phyloP scores from a whole-genome alignment of 2,329 filamentous ascomycete species.

The Diplodia sapinea region DNA sequence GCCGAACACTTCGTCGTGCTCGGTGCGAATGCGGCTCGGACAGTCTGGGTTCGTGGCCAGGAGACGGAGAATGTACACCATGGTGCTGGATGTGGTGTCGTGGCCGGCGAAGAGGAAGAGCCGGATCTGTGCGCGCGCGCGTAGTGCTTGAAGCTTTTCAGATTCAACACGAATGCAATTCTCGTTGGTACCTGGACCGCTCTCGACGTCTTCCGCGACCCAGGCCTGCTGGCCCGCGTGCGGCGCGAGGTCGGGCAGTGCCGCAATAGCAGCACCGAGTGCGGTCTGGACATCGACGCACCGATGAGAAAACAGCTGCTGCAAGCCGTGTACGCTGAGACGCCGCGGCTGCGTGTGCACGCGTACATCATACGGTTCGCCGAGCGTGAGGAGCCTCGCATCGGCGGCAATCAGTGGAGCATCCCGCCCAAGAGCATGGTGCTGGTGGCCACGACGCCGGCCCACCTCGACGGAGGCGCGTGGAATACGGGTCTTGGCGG shows the following conservation, averaged over 20 bases:
- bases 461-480: neutral
- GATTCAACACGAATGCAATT: neutral
- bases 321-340: neutral
- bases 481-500: neutral
- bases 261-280: neutral
- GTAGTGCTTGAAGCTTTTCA: slow-evolving; percentile 32
- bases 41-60: slow-evolving; percentile 23
- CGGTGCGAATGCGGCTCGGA: slow-evolving; percentile 45
- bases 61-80: slow-evolving; percentile 31
- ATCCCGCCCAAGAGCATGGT: neutral
- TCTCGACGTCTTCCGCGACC: neutral
- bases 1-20: slow-evolving; percentile 61
- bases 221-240: neutral
- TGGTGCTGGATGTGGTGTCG: slow-evolving; percentile 46
- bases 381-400: neutral
- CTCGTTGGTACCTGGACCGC: neutral
- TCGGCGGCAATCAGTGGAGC: neutral
- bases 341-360: neutral
- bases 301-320: neutral
- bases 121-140: slow-evolving; percentile 39
- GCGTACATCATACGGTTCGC: neutral
- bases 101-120: slow-evolving; percentile 53
- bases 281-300: neutral
- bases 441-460: neutral
- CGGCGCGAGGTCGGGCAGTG: neutral